Evolutionary conservation across 768 basidiomycete genomes (phyloP).

Genomic region (Daedaleopsis nitida): DNA sequence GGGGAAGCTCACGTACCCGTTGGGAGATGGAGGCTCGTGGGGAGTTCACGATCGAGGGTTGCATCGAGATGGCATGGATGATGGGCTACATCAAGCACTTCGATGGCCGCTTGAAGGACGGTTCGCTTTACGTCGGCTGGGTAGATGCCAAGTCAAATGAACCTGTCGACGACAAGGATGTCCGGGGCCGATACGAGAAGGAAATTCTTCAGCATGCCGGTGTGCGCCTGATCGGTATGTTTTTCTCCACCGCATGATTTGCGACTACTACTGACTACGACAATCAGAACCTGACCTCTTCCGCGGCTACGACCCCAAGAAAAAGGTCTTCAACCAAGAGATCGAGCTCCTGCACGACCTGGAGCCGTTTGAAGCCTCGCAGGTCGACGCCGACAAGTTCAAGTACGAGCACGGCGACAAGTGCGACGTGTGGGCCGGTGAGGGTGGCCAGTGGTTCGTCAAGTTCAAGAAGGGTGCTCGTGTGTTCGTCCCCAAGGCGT

Average conservation of each 20-base stretch:
- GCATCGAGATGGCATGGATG: constrained; percentile 99
- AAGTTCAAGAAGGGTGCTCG: constrained; percentile 99
- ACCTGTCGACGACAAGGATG: constrained; percentile 97
- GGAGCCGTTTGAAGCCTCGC: constrained; percentile 92
- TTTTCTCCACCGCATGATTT: too few species aligned
- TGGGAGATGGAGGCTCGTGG: constrained; percentile 99
- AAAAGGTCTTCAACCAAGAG: constrained; percentile 97
- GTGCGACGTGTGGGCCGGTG: constrained; percentile 91
- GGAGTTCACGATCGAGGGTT: constrained; percentile 96
- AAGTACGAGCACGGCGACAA: constrained; percentile 96
- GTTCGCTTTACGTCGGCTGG: constrained; percentile 95
- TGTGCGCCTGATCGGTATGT: constrained; percentile 85
- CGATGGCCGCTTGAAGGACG: constrained; percentile 93
- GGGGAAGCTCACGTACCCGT: constrained; percentile 96
- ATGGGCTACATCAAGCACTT: constrained; percentile 99
- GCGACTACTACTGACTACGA: background rate
- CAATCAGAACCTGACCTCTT: constrained; percentile 90
- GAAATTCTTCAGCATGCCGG: constrained; percentile 91
- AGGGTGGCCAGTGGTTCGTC: constrained; percentile 95
- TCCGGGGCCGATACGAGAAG: constrained; percentile 91
- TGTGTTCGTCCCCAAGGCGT: constrained; percentile 90
- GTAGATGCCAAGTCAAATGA: constrained; percentile 92
- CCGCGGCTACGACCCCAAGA: constrained; percentile 97
- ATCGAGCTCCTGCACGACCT: constrained; percentile 95
- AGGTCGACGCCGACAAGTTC: constrained; percentile 91